These are phyloP conservation scores for Pisolithus marmoratus DNA, from an alignment of 768 basidiomycete species.

Conservation along the genomic window DNA sequence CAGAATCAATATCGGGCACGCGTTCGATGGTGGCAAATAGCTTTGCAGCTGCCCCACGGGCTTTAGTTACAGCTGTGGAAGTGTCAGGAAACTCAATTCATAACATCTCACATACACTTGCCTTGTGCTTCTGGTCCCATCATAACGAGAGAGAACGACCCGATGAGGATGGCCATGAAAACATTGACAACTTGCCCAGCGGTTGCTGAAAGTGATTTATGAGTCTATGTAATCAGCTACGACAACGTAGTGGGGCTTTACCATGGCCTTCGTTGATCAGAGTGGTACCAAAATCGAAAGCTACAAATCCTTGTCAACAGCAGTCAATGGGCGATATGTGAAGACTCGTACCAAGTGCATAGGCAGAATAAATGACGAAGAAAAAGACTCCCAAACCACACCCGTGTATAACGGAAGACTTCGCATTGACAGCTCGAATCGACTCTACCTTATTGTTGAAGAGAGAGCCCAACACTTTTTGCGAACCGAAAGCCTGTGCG, in stretches of 20 bases:
- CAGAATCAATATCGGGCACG: constrained; percentile 80
- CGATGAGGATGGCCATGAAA: constrained; percentile 78
- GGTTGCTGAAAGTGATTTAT: constrained; percentile 35
- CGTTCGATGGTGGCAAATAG: constrained; percentile 85
- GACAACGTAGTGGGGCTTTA: constrained; percentile 18
- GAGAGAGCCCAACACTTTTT: constrained; percentile 51
- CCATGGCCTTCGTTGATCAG: constrained; percentile 61
- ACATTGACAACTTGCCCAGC: constrained; percentile 80
- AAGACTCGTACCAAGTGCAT: constrained; percentile 51
- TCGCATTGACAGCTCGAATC: constrained; percentile 49
- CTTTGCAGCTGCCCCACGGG: constrained; percentile 83
- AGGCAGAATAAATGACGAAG: constrained; percentile 74
- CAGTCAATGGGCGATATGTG: not conserved
- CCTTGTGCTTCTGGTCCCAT: constrained; percentile 87
- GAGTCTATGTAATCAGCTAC: not conserved
- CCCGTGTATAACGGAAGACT: constrained; percentile 55
- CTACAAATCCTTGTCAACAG: constrained; percentile 30
- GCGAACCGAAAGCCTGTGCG: constrained; percentile 86
- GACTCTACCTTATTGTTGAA: constrained; percentile 61
- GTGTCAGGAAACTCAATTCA: not conserved
- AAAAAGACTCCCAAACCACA: constrained; percentile 69
- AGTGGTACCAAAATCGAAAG: constrained; percentile 87
- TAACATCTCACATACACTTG: constrained; percentile 16
- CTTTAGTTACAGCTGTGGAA: constrained; percentile 64
- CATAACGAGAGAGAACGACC: constrained; percentile 82